Evolutionary conservation across 331 rosid species (phyloP).

Genomic region (Malus hybrid): DNA sequence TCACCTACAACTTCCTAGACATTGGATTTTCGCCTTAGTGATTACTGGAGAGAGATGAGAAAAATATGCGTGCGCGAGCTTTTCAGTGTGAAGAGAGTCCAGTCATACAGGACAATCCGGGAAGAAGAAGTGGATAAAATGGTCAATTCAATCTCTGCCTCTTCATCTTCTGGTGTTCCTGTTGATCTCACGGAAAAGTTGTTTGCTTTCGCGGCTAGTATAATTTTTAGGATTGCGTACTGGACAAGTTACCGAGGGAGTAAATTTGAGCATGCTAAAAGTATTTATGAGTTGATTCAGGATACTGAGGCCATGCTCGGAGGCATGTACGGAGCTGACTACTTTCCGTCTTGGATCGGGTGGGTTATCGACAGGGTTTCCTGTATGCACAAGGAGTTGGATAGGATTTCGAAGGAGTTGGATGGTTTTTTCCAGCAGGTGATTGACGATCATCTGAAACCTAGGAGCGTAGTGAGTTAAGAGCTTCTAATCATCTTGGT

Average conservation of each 20-base stretch:
- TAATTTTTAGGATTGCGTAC: constrained; percentile 26
- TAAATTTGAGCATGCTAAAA: not conserved
- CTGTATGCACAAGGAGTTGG: constrained; percentile 6
- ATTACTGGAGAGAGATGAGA: constrained; percentile 37
- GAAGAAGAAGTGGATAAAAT: constrained; percentile 30
- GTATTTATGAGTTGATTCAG: constrained; percentile 10
- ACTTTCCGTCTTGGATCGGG: constrained; percentile 12
- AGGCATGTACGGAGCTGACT: constrained; percentile 14
- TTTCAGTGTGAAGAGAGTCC: constrained; percentile 24
- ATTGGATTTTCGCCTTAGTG: constrained; percentile 24
- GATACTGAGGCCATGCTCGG: constrained; percentile 8
- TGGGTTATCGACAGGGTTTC: constrained; percentile 25
- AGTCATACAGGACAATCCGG: constrained; percentile 15
- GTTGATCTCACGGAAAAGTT: constrained; percentile 47
- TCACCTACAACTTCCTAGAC: constrained; percentile 20
- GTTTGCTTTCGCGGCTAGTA: constrained; percentile 9
- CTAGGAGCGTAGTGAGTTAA: not conserved
- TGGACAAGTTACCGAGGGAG: constrained; percentile 28
- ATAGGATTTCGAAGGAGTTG: constrained; percentile 10
- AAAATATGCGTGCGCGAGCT: constrained; percentile 32
- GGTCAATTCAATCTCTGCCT: constrained; percentile 9
- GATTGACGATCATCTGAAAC: constrained; percentile 32
- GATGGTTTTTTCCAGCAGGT: constrained; percentile 23
- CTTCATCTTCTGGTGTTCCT: no score
- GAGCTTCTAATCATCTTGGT: not conserved